Evolutionary conservation across 768 basidiomycete species (phyloP), one percentile per base, ranked within the genome.

Genomic region (Candolleomyces efflorescens): DNA sequence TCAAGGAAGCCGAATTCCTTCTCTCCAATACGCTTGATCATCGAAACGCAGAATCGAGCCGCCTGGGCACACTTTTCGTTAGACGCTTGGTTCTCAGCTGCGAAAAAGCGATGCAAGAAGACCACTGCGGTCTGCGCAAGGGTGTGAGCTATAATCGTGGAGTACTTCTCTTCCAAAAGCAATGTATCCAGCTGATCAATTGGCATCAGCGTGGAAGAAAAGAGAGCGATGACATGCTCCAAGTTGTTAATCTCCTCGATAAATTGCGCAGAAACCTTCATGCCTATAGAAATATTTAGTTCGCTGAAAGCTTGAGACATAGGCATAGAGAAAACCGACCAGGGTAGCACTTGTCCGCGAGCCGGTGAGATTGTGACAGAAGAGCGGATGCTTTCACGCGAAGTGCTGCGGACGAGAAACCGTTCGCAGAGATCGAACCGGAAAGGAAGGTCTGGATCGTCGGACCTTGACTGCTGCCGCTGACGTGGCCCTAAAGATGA

Each of bases 351-450:
- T 72, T 78, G 22, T 79, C 76, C 22, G 85, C 76, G 39, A 90
- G 70, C 56, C 76, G 74, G 61, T 85, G 80, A 36, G 90, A 88
- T 47, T 82, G 82, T 52, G 89, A 81, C 63, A 86, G 87, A 22
- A 92, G 77, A 11, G 87, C 79, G n/a, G 90, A 85, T 17, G 88
- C 87, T 70, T 92, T 92, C 54, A 80, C 85, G 60, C 87, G 83
- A 62, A 89, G 71, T 12, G 89, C 83, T 47, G 78, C 74, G 32
- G 81, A 76, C 9, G 87, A 85, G 69, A 86, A 90, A 37, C 82
- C 82, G 50, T 76, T 78, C 37, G 77, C 73, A 4, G 81, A 78
- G 38, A 82, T 71, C 54, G 81, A 82, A 37, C 81, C 84, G 54
- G 82, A 76, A 56, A 89, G 78, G 70, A 90, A 89, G 44, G 81